Evolutionary conservation across 1,284 basidiomycete species (phyloP).

Genomic region (Sporisorium sorghi): DNA sequence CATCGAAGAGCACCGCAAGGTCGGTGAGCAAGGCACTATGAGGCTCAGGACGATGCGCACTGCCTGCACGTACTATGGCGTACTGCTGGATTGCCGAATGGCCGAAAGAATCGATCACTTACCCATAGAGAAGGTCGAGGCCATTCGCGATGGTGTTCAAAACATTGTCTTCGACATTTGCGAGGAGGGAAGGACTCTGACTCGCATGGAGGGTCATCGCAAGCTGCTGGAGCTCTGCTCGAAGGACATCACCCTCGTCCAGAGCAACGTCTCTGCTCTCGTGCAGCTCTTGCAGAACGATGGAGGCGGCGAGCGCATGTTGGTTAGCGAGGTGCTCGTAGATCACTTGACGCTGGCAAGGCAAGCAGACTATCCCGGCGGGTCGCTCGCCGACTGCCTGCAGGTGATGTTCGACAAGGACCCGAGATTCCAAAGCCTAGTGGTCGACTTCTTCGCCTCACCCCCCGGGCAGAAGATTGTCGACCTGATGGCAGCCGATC

Average conservation of each 20-base stretch:
- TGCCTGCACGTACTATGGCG: not conserved
- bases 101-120: not conserved
- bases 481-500: constrained; percentile 14
- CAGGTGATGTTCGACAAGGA: constrained; percentile 16
- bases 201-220: constrained; percentile 17
- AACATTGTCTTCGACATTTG: constrained; percentile 23
- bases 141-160: constrained; percentile 8
- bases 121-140: not conserved
- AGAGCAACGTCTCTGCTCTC: constrained; percentile 21
- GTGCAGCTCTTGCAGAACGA: constrained; percentile 25
- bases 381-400: constrained; percentile 9
- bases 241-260: constrained; percentile 10
- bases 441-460: constrained; percentile 17
- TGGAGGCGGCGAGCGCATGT: constrained; percentile 9
- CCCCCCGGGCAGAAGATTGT: not conserved
- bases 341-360: constrained; percentile 10
- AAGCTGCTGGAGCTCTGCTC: constrained; percentile 18
- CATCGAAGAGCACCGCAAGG: not conserved
- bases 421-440: not conserved
- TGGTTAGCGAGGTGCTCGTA: constrained; percentile 8
- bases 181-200: not conserved
- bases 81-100: not conserved
- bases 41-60: constrained; percentile 16
- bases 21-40: not conserved
- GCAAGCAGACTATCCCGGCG: not conserved